Conservation (phyloP, 306 rosid species). For the Vigna trinervia region DNA sequence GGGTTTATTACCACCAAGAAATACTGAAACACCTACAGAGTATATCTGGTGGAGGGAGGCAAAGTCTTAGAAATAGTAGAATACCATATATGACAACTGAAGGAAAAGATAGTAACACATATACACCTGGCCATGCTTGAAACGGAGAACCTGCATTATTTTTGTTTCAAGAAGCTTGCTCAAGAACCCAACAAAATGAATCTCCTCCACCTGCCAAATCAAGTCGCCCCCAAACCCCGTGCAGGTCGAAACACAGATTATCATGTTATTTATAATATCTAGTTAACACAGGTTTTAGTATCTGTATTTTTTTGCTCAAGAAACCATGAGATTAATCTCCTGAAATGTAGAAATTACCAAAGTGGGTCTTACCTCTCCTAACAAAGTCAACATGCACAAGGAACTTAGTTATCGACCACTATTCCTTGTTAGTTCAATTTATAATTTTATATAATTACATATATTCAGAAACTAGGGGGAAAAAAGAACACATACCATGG, state of each 20-base stretch:
- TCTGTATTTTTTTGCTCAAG: not conserved
- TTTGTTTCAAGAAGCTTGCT: slow-evolving; percentile 96
- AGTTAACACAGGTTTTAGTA: slow-evolving; percentile 29
- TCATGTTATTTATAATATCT: slow-evolving; percentile 33
- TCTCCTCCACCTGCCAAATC: slow-evolving; percentile 84
- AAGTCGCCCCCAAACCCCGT: slow-evolving; percentile 33
- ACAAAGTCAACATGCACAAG: not conserved
- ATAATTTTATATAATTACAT: not conserved
- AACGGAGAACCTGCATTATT: slow-evolving; percentile 92
- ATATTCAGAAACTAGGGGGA: slow-evolving; percentile 32
- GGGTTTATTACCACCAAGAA: slow-evolving; percentile 96
- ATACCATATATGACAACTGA: slow-evolving; percentile 34
- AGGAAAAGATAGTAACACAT: slow-evolving; percentile 32
- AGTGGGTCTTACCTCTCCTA: not conserved
- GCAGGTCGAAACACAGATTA: slow-evolving; percentile 37
- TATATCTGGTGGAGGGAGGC: slow-evolving; percentile 69
- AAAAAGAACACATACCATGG: slow-evolving; percentile 62
- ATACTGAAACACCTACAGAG: slow-evolving; percentile 85
- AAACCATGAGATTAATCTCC: not conserved
- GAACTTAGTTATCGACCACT: not conserved
- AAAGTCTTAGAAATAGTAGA: slow-evolving; percentile 44
- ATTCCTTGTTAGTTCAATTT: not conserved
- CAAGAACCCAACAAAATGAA: slow-evolving; percentile 84
- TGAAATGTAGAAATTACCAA: not conserved
- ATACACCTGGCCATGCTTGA: slow-evolving; percentile 90